Evolutionary conservation across 1,284 basidiomycete genomes (phyloP).

Genomic region (Irpex sp.): DNA sequence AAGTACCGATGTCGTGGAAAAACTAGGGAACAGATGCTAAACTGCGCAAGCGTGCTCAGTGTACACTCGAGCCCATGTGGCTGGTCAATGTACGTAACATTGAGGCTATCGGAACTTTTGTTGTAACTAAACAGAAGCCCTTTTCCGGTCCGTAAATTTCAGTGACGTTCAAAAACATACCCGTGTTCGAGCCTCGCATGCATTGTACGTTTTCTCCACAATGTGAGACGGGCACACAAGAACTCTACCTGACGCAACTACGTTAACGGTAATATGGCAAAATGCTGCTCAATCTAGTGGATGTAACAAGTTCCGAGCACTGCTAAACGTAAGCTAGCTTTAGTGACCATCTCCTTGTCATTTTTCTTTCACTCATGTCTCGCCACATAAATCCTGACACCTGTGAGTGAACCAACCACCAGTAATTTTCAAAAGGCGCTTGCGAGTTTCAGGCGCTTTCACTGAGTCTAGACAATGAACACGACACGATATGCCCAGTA

Average conservation of each 20-base stretch:
- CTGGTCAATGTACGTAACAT: slow-evolving; percentile 5
- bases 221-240: neutral
- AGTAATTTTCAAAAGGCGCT: no score
- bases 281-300: neutral
- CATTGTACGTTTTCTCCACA: neutral
- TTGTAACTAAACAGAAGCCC: neutral
- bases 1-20: neutral
- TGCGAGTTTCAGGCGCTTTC: no score
- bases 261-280: neutral
- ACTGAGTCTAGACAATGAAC: no score
- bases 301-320: neutral
- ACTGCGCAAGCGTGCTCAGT: neutral
- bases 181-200: neutral
- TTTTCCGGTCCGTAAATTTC: neutral
- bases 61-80: neutral
- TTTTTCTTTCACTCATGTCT: neutral
- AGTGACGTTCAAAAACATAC: neutral
- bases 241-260: neutral
- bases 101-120: slow-evolving; percentile 6
- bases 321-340: neutral
- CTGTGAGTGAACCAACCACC: no score
- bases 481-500: no score
- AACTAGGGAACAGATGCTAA: neutral
- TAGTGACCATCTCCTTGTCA: neutral
- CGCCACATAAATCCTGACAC: neutral